These are phyloP conservation scores for Mollisiaceae sp. DNA, from an alignment of 2,329 filamentous ascomycete genomes.

Conservation along the genomic window DNA sequence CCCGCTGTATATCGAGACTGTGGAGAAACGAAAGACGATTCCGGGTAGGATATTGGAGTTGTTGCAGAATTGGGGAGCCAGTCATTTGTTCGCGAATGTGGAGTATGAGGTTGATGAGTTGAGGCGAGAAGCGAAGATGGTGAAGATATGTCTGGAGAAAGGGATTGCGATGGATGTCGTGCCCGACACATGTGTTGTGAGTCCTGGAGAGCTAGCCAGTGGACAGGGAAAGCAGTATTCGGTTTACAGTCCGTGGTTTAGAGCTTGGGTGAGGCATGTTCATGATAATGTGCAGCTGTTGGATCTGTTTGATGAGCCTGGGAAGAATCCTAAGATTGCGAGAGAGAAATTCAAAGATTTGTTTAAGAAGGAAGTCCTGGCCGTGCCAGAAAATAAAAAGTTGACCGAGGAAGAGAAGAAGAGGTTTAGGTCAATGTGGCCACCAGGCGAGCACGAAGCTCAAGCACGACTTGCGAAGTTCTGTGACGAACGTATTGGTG, in stretches of 20 bases:
- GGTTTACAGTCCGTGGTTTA: constrained; percentile 84
- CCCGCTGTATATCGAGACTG: constrained; percentile 76
- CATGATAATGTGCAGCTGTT: constrained; percentile 72
- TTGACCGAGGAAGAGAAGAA: constrained; percentile 63
- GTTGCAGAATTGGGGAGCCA: constrained; percentile 73
- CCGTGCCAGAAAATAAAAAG: constrained; percentile 65
- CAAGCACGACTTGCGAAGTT: constrained; percentile 68
- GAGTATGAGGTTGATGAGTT: constrained; percentile 94
- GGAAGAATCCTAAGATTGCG: constrained; percentile 54
- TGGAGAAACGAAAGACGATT: constrained; percentile 68
- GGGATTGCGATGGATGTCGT: constrained; percentile 73
- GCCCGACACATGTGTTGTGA: constrained; percentile 83
- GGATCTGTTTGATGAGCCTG: constrained; percentile 62
- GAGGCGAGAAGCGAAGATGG: constrained; percentile 72
- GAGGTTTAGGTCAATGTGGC: constrained; percentile 66
- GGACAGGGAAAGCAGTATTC: constrained; percentile 79
- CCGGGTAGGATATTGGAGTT: constrained; percentile 66
- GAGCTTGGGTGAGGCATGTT: constrained; percentile 75
- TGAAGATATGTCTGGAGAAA: constrained; percentile 62
- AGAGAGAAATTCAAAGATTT: constrained; percentile 56
- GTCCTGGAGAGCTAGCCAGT: constrained; percentile 70
- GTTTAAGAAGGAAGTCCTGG: constrained; percentile 66
- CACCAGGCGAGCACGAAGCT: constrained; percentile 77
- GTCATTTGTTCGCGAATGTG: constrained; percentile 79
- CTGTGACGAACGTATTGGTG: constrained; percentile 63